Percentiles rank a stretch among this genome's conserved stretches.
Conservation (phyloP, 345 rosid genomes). For the Eucalyptus shirleyi region DNA sequence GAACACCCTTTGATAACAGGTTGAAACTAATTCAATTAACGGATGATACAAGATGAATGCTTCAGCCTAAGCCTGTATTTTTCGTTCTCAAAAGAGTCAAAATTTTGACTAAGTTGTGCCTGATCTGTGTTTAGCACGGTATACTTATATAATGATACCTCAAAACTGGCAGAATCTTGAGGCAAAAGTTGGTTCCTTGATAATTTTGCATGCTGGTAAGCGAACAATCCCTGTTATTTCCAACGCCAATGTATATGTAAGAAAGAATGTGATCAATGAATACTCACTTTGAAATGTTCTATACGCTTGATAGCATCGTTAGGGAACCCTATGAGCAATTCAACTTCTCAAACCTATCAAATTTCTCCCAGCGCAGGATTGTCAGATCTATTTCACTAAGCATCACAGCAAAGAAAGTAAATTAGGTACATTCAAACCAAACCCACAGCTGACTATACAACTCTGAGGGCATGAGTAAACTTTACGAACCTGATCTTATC, state of each 20-base stretch:
- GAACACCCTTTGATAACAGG: neutral
- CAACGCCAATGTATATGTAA: neutral
- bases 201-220: neutral
- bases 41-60: neutral
- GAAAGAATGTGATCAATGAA: neutral
- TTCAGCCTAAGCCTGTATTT: neutral
- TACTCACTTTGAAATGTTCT: constrained; percentile 6
- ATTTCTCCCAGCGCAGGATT: neutral
- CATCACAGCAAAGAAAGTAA: neutral
- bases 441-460: neutral
- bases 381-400: neutral
- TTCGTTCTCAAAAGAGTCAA: neutral
- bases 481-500: constrained; percentile 2
- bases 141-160: neutral
- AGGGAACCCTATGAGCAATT: neutral
- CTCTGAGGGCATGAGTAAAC: neutral
- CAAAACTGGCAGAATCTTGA: neutral
- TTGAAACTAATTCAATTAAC: neutral
- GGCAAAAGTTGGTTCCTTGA: neutral
- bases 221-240: neutral
- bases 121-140: neutral
- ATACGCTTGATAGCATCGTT: neutral
- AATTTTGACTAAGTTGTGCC: neutral
- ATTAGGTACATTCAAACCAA: neutral
- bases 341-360: neutral